Evolutionary conservation across 2,329 filamentous ascomycete genomes (phyloP).

Genomic region (Penicillium sp.): DNA sequence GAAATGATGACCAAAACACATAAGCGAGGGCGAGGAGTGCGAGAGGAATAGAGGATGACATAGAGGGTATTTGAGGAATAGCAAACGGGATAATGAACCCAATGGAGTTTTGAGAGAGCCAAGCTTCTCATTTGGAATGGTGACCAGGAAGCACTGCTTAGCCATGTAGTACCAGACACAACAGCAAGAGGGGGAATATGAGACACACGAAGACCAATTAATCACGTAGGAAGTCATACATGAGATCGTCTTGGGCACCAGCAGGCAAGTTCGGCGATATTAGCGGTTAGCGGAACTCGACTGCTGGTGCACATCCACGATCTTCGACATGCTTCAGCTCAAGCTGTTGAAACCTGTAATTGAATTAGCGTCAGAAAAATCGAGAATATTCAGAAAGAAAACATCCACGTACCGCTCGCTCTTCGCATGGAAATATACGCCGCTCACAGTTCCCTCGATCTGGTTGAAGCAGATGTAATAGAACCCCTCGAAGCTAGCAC

Average conservation of each 20-base stretch:
- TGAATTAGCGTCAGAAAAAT: conserved; percentile 10
- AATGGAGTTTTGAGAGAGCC: not conserved
- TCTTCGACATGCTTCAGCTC: conserved; percentile 86
- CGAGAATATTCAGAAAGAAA: not conserved
- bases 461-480: conserved; percentile 99
- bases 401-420: conserved; percentile 80
- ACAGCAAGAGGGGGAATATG: not conserved
- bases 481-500: conserved; percentile 96
- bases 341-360: conserved; percentile 78
- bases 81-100: not conserved
- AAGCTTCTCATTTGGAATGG: not conserved
- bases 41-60: not conserved
- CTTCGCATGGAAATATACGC: conserved; percentile 97
- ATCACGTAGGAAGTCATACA: not conserved
- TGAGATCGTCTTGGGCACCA: conserved; percentile 11
- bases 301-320: conserved; percentile 74
- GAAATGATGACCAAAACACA: not conserved
- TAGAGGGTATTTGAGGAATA: conserved; percentile 2
- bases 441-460: conserved; percentile 76
- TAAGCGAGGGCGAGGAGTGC: not conserved
- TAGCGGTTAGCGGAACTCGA: conserved; percentile 85
- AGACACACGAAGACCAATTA: not conserved
- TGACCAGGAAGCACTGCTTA: conserved; percentile 12
- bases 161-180: not conserved
- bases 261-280: conserved; percentile 31